These are phyloP conservation scores for Pythium dissimile DNA, from an alignment of 352 stramenopile genomes.

Conservation along the genomic window DNA sequence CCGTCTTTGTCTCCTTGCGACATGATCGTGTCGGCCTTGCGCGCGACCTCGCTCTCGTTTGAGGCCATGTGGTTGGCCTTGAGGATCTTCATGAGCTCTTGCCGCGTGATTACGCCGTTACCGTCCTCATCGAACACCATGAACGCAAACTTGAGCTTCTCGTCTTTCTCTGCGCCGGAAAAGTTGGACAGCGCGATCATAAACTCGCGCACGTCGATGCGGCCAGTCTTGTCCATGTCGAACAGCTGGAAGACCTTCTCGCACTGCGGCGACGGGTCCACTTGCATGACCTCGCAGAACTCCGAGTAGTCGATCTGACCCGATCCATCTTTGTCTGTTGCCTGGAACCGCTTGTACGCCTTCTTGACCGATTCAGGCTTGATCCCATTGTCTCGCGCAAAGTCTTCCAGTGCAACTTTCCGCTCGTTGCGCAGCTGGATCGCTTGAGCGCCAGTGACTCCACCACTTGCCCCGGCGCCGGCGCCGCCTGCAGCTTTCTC, in stretches of 20 bases:
- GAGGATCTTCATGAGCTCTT: slow-evolving; percentile 94
- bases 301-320: slow-evolving; percentile 96
- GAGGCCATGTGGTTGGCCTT: slow-evolving; percentile 95
- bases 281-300: slow-evolving; percentile 95
- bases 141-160: slow-evolving; percentile 97
- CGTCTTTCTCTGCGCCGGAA: slow-evolving; percentile 92
- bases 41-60: slow-evolving; percentile 88
- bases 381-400: slow-evolving; percentile 93
- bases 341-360: slow-evolving; percentile 95
- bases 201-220: slow-evolving; percentile 93
- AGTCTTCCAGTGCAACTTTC: slow-evolving; percentile 90
- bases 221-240: slow-evolving; percentile 90
- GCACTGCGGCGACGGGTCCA: slow-evolving; percentile 88
- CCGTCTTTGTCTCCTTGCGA: slow-evolving; percentile 94
- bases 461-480: slow-evolving; percentile 20
- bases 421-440: slow-evolving; percentile 93
- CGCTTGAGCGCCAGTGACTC: slow-evolving; percentile 46
- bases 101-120: slow-evolving; percentile 93
- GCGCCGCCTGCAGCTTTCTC: slow-evolving; percentile 31
- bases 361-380: slow-evolving; percentile 97
- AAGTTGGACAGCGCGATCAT: slow-evolving; percentile 95
- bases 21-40: slow-evolving; percentile 97
- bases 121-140: slow-evolving; percentile 94
- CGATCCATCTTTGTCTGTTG: slow-evolving; percentile 92
- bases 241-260: slow-evolving; percentile 95